Evolutionary conservation across 805 yeast species (phyloP).

Genomic region (Candida fluviatilis): DNA sequence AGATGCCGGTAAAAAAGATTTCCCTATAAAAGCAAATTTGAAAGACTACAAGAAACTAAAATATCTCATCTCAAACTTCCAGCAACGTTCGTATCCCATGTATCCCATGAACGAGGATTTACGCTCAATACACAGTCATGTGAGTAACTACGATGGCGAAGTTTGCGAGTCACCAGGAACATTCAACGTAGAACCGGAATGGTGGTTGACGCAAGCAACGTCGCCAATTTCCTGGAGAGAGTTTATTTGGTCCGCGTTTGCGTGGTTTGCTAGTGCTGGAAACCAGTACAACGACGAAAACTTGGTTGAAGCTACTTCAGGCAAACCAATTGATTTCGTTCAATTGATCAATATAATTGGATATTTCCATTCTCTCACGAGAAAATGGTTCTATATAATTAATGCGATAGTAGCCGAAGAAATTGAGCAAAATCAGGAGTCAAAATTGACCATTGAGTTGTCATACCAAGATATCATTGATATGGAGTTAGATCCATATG

Average conservation of each 20-base stretch:
- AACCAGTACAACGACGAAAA: slow-evolving; percentile 22
- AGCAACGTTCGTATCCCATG: background rate
- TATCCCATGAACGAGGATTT: slow-evolving; percentile 12
- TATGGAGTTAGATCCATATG: slow-evolving; percentile 42
- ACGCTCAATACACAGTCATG: slow-evolving; percentile 15
- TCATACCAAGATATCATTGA: slow-evolving; percentile 39
- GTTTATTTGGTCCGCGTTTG: slow-evolving; percentile 61
- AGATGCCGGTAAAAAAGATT: slow-evolving; percentile 2
- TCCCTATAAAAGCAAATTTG: slow-evolving; percentile 23
- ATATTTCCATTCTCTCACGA: slow-evolving; percentile 36
- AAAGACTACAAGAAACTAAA: slow-evolving; percentile 37
- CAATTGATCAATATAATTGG: slow-evolving; percentile 23
- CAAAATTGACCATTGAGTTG: slow-evolving; percentile 22
- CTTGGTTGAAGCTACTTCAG: background rate
- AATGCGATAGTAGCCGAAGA: slow-evolving; percentile 33
- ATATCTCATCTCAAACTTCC: slow-evolving; percentile 1
- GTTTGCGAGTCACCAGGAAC: slow-evolving; percentile 1
- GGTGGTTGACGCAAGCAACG: slow-evolving; percentile 42
- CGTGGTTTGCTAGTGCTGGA: slow-evolving; percentile 91
- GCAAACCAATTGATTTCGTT: slow-evolving; percentile 6
- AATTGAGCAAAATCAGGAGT: slow-evolving; percentile 11
- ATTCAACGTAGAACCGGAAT: slow-evolving; percentile 24
- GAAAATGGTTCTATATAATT: slow-evolving; percentile 32
- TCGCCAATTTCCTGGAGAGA: slow-evolving; percentile 54
- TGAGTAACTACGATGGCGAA: slow-evolving; percentile 1